Percentiles rank a stretch among this genome's conserved stretches.
phyloP scores from a whole-genome alignment of 768 basidiomycete genomes.

The Lentinula guzmanii region DNA sequence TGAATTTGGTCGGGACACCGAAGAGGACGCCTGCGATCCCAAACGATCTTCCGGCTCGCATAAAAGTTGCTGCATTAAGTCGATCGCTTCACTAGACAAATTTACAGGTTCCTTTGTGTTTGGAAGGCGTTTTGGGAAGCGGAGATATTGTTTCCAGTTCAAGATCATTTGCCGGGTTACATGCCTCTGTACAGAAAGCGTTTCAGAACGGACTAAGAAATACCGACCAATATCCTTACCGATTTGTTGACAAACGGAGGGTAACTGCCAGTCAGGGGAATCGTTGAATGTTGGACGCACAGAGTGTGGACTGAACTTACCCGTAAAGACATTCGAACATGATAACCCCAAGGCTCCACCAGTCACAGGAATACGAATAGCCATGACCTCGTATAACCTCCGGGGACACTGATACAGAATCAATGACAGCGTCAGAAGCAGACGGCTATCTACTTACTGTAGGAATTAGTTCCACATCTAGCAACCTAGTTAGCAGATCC shows the following conservation, averaged over 20 bases:
- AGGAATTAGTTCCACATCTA: constrained; percentile 83
- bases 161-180: constrained; percentile 96
- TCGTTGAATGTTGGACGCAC: constrained; percentile 4
- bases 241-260: constrained; percentile 96
- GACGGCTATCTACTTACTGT: constrained; percentile 51
- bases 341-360: constrained; percentile 98
- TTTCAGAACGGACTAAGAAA: constrained; percentile 9
- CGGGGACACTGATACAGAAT: constrained; percentile 62
- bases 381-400: constrained; percentile 89
- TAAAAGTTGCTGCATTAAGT: constrained; percentile 82
- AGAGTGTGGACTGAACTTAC: constrained; percentile 33
- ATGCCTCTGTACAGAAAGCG: constrained; percentile 55
- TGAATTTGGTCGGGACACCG: constrained; percentile 71
- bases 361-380: constrained; percentile 92
- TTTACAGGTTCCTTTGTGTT: constrained; percentile 79
- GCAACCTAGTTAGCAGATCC: constrained; percentile 7
- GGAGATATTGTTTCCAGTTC: constrained; percentile 87
- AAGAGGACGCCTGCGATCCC: constrained; percentile 65
- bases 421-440: constrained; percentile 9
- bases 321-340: constrained; percentile 95
- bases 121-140: constrained; percentile 77
- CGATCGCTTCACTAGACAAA: constrained; percentile 17
- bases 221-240: constrained; percentile 37
- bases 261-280: constrained; percentile 45
- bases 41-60: constrained; percentile 96